Conservation (phyloP, 1,139 yeast species). For the Debaryomycetaceae sp. region DNA sequence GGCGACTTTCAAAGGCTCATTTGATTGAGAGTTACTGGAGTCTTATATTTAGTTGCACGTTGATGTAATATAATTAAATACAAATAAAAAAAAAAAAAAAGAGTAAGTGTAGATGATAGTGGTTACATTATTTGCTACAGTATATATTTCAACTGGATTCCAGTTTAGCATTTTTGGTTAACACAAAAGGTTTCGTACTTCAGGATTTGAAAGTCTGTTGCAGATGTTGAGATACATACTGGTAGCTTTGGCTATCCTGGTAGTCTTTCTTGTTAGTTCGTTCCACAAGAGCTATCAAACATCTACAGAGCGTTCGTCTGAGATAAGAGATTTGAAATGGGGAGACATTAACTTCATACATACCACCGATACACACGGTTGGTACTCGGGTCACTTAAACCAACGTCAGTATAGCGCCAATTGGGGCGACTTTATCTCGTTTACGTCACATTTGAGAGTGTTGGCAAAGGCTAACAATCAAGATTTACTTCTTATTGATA, state of each 20-base stretch:
- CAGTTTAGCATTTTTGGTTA: no score
- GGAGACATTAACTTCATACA: slow-evolving; percentile 80
- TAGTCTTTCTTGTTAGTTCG: no score
- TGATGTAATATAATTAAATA: background rate
- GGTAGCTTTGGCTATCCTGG: background rate
- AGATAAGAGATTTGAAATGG: slow-evolving; percentile 49
- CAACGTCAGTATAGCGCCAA: slow-evolving; percentile 76
- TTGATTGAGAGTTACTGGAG: background rate
- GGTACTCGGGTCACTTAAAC: slow-evolving; percentile 85
- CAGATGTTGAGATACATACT: background rate
- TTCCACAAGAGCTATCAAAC: no score
- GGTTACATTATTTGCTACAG: background rate
- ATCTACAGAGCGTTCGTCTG: background rate
- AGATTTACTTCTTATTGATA: slow-evolving; percentile 74
- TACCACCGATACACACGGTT: slow-evolving; percentile 95
- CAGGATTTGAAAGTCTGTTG: no score
- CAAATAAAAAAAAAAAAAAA: no score
- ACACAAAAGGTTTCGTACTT: no score
- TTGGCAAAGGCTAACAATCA: slow-evolving; percentile 43
- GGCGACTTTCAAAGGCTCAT: background rate
- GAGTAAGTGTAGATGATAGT: background rate
- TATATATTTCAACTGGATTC: background rate
- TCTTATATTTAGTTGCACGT: background rate
- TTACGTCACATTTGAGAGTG: slow-evolving; percentile 47
- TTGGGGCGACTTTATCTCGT: slow-evolving; percentile 91